phyloP scores from a whole-genome alignment of 352 stramenopile species.

The Albugo laibachii region DNA sequence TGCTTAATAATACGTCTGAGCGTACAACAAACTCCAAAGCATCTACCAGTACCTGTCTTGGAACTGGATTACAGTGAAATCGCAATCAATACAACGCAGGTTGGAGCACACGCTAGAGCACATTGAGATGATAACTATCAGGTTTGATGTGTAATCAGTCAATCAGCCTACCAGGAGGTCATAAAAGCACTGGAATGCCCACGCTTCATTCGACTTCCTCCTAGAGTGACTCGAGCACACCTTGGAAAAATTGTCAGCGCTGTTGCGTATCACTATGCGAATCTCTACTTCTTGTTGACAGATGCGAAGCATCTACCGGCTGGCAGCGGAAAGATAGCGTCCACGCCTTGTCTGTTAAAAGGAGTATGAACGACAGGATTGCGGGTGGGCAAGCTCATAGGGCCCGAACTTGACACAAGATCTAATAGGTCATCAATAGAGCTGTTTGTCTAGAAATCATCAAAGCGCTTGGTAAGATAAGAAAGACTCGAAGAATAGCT shows the following conservation, averaged over 20 bases:
- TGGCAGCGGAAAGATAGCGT: too few relatives aligned
- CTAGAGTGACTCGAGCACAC: slow-evolving; percentile 30
- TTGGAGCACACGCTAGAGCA: slow-evolving; percentile 31
- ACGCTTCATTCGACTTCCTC: slow-evolving; percentile 29
- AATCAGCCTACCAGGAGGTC: slow-evolving; percentile 17
- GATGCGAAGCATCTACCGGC: not conserved
- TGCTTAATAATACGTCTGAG: not conserved
- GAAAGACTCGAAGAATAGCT: not conserved
- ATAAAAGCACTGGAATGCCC: slow-evolving; percentile 34
- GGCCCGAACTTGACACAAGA: slow-evolving; percentile 10
- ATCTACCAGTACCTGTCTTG: slow-evolving; percentile 20
- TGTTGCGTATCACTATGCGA: too few relatives aligned
- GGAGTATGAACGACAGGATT: too few relatives aligned
- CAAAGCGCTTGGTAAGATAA: not conserved
- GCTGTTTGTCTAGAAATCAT: slow-evolving; percentile 1
- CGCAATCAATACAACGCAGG: slow-evolving; percentile 62
- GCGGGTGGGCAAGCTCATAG: too few relatives aligned
- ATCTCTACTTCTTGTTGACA: too few relatives aligned
- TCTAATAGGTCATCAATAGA: slow-evolving; percentile 48
- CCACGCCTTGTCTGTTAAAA: too few relatives aligned
- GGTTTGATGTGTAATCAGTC: not conserved
- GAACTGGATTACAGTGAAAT: slow-evolving; percentile 67
- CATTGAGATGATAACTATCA: not conserved
- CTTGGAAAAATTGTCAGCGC: slow-evolving; percentile 7
- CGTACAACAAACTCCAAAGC: slow-evolving; percentile 1